A percentile compares a stretch with the other conserved stretches of the same genome.
Conservation (phyloP, 768 basidiomycete species). For the Russula dissimulans region DNA sequence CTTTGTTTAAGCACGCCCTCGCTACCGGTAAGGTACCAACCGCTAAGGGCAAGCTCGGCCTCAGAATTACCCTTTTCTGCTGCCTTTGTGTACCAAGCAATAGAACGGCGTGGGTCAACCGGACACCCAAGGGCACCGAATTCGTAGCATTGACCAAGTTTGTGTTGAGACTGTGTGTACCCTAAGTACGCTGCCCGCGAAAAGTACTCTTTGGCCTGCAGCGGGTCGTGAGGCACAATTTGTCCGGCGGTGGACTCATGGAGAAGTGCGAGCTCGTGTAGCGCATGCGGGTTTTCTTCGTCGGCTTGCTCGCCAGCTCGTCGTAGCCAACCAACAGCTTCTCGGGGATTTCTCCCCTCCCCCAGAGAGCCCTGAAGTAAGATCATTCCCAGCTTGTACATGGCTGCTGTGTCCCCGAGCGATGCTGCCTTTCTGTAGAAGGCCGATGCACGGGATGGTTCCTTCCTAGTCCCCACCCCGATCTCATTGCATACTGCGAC, state of each 20-base stretch:
- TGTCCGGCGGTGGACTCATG: constrained; percentile 63
- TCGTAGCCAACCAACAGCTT: constrained; percentile 90
- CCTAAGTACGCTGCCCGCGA: constrained; percentile 89
- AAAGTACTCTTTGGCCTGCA: constrained; percentile 76
- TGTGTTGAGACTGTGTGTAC: constrained; percentile 90
- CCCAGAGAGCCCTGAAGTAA: constrained; percentile 76
- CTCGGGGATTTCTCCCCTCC: constrained; percentile 77
- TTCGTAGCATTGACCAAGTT: constrained; percentile 92
- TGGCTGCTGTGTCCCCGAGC: constrained; percentile 92
- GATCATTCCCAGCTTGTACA: constrained; percentile 99
- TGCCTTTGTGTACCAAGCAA: constrained; percentile 98
- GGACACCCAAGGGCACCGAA: constrained; percentile 84
- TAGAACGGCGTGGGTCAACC: constrained; percentile 86
- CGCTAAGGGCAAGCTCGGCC: constrained; percentile 90
- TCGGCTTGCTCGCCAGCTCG: constrained; percentile 96
- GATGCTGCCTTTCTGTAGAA: constrained; percentile 97
- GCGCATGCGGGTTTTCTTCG: constrained; percentile 94
- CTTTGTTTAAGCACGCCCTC: constrained; percentile 96
- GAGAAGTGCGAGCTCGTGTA: constrained; percentile 88
- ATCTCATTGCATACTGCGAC: constrained; percentile 99
- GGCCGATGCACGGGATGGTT: constrained; percentile 79
- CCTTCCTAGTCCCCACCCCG: constrained; percentile 88
- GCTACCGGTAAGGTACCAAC: constrained; percentile 96
- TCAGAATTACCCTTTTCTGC: constrained; percentile 95
- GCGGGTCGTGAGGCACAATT: constrained; percentile 70